These are phyloP conservation scores for Clavispora vitiphila DNA, from an alignment of 805 yeast genomes.

Conservation along the genomic window DNA sequence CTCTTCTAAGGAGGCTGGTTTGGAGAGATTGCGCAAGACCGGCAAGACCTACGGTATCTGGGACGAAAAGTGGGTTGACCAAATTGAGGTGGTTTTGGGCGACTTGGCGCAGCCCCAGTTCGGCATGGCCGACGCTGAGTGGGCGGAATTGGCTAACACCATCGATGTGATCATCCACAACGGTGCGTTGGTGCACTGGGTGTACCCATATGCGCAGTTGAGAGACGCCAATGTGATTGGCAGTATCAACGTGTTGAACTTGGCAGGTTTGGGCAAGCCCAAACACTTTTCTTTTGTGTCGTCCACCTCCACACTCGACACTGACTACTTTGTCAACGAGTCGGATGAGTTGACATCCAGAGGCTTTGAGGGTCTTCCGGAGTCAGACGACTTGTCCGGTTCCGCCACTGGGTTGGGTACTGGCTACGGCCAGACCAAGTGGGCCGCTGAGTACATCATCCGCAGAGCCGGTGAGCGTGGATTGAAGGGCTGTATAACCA, in stretches of 20 bases:
- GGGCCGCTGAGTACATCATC: slow-evolving; percentile 92
- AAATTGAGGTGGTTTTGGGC: slow-evolving; percentile 74
- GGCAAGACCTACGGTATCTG: slow-evolving; percentile 81
- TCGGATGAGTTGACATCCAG: slow-evolving; percentile 64
- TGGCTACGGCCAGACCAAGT: slow-evolving; percentile 96
- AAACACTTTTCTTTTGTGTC: slow-evolving; percentile 89
- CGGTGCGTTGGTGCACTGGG: slow-evolving; percentile 99
- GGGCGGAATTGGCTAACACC: slow-evolving; percentile 51
- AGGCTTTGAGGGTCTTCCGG: slow-evolving; percentile 72
- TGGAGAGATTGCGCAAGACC: slow-evolving; percentile 69
- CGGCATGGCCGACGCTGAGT: slow-evolving; percentile 56
- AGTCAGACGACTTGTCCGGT: slow-evolving; percentile 78
- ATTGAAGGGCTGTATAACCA: slow-evolving; percentile 77
- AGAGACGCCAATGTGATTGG: slow-evolving; percentile 92
- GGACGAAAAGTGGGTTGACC: slow-evolving; percentile 53
- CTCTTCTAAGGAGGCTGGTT: slow-evolving; percentile 55
- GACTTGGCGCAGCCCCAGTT: slow-evolving; percentile 70
- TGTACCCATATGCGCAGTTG: slow-evolving; percentile 83
- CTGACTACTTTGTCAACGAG: slow-evolving; percentile 69
- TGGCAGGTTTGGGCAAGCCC: slow-evolving; percentile 75
- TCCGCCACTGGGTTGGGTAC: slow-evolving; percentile 77
- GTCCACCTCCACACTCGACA: slow-evolving; percentile 89
- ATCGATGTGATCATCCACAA: slow-evolving; percentile 89
- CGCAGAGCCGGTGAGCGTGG: slow-evolving; percentile 88
- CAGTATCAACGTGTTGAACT: slow-evolving; percentile 74